Conservation (phyloP, 805 yeast genomes). For the Dipodascus geniculatus region DNA sequence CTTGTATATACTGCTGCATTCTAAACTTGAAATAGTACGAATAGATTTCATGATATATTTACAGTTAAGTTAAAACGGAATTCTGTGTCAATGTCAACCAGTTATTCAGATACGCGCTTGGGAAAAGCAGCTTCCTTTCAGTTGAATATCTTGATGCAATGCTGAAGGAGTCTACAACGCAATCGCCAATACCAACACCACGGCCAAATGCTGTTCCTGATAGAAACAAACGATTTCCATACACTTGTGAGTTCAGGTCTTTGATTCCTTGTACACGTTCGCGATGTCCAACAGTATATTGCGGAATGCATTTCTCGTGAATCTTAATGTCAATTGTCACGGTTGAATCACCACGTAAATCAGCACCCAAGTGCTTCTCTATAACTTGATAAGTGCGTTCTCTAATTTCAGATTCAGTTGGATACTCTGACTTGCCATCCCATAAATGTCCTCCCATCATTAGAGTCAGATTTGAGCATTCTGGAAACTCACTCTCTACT, state of each 20-base stretch:
- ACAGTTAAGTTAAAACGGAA: slow-evolving; percentile 14
- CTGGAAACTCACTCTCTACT: slow-evolving; percentile 9
- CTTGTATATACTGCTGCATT: too few species aligned
- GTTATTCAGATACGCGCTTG: slow-evolving; percentile 21
- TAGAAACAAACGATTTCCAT: slow-evolving; percentile 34
- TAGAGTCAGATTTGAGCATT: slow-evolving; percentile 64
- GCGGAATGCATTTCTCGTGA: slow-evolving; percentile 62
- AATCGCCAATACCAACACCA: slow-evolving; percentile 87
- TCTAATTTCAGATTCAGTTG: slow-evolving; percentile 18
- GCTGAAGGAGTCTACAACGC: slow-evolving; percentile 51
- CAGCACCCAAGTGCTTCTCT: slow-evolving; percentile 28
- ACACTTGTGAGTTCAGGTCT: slow-evolving; percentile 25
- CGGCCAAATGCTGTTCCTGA: slow-evolving; percentile 76
- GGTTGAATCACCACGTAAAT: slow-evolving; percentile 19
- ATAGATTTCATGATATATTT: neutral
- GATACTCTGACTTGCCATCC: slow-evolving; percentile 21
- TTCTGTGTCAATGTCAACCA: slow-evolving; percentile 18
- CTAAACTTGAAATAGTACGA: too few species aligned
- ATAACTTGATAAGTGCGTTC: slow-evolving; percentile 30
- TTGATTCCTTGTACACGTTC: slow-evolving; percentile 30
- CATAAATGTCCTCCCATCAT: slow-evolving; percentile 83
- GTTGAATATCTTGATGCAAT: slow-evolving; percentile 35
- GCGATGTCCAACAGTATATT: slow-evolving; percentile 60
- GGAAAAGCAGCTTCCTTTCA: slow-evolving; percentile 22
- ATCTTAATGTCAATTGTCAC: slow-evolving; percentile 27